Evolutionary conservation across 75 land plant genomes (phyloP).

Genomic region (Cunninghamia lanceolata): DNA sequence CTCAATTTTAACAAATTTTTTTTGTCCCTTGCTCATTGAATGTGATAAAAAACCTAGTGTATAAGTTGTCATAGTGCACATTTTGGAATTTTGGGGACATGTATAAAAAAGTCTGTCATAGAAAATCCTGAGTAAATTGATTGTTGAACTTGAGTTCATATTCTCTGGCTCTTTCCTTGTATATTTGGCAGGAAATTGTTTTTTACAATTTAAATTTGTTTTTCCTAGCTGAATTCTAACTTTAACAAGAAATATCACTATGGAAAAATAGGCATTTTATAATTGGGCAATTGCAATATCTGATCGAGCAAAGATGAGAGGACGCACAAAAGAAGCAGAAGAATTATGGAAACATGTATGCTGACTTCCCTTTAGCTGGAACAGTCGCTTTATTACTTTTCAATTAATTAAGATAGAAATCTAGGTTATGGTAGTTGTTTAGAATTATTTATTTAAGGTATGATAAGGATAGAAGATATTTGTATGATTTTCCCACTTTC

Average conservation of each 20-base stretch:
- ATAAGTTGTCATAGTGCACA: background rate
- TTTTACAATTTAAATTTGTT: background rate
- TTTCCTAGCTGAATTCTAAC: background rate
- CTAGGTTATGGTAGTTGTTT: background rate
- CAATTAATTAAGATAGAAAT: background rate
- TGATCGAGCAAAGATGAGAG: constrained; percentile 96
- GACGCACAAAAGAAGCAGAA: constrained; percentile 97
- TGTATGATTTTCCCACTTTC: background rate
- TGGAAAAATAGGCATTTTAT: constrained; percentile 71
- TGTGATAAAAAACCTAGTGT: background rate
- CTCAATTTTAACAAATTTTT: background rate
- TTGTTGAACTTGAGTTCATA: background rate
- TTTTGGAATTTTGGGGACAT: background rate
- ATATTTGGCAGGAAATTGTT: background rate
- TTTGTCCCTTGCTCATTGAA: background rate
- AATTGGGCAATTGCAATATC: constrained; percentile 99
- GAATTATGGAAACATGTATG: constrained; percentile 95
- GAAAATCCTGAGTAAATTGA: background rate
- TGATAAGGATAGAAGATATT: background rate
- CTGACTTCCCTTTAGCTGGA: background rate
- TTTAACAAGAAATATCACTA: background rate
- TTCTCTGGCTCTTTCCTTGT: background rate
- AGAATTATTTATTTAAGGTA: background rate
- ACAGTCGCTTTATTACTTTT: background rate
- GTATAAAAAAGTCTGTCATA: background rate